A percentile compares a stretch with the other conserved stretches of the same genome.
Evolutionary conservation across 2,329 filamentous ascomycete species (phyloP).

Genomic region (Fusarium sp.): DNA sequence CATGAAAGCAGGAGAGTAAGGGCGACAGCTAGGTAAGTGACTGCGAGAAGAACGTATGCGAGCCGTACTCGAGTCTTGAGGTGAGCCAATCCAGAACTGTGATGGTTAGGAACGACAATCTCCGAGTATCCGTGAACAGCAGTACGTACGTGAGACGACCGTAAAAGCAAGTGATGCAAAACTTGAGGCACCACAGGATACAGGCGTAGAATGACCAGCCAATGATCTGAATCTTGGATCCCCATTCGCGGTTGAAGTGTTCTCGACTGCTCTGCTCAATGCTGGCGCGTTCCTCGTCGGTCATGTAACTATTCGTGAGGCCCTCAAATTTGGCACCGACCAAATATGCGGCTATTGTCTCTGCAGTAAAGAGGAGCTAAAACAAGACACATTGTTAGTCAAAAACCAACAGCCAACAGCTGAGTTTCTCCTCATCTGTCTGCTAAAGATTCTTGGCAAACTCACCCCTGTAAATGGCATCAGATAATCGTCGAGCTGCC

Average conservation of each 20-base stretch:
- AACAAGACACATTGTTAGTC: neutral
- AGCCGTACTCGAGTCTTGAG: constrained; percentile 22
- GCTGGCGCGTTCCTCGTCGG: constrained; percentile 22
- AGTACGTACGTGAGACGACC: constrained; percentile 44
- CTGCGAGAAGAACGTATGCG: constrained; percentile 29
- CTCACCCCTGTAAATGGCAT: constrained; percentile 39
- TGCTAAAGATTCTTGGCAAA: neutral
- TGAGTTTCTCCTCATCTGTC: neutral
- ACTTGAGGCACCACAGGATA: constrained; percentile 46
- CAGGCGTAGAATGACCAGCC: constrained; percentile 47
- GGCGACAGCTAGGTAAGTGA: constrained; percentile 25
- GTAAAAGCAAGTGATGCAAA: constrained; percentile 44
- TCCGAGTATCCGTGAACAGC: accelerated
- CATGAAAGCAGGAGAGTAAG: constrained; percentile 30
- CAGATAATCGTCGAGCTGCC: constrained; percentile 37
- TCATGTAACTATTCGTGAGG: constrained; percentile 39
- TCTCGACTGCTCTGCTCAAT: constrained; percentile 23
- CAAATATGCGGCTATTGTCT: constrained; percentile 35
- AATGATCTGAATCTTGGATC: constrained; percentile 46
- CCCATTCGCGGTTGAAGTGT: constrained; percentile 40
- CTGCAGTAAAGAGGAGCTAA: constrained; percentile 34
- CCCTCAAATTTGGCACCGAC: constrained; percentile 37
- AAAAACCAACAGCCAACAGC: neutral
- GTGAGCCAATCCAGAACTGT: constrained; percentile 31
- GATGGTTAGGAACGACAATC: neutral